Evolutionary conservation across 495 filamentous ascomycete species (phyloP), one percentile per base, ranked within the genome.

Genomic region (Jackrogersella minutella): DNA sequence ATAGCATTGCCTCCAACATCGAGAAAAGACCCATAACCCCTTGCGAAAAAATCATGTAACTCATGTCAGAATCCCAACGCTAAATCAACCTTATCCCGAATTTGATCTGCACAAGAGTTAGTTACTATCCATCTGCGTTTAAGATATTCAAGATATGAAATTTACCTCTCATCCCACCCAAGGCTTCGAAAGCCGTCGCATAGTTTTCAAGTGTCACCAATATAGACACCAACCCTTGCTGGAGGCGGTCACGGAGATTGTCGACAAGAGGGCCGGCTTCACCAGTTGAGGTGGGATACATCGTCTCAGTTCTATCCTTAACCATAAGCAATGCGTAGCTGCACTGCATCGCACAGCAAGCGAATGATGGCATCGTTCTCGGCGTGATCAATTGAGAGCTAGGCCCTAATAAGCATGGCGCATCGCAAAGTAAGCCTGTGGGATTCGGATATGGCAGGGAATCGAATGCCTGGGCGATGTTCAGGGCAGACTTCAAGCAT

Each of bases 301-400:
- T 74, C 11, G 80, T 78, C 28, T 81, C 82, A 13, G 81, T 84
- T 49, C 79, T 79, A 13, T 83, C 77, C 17, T 81, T 80, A 2
- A 82, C 78, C 85, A 88, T 88, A 19, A 87, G 77, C 72, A 88
- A 77, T 6, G 85, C 84, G 61, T 88, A 88, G 60, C 82, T 85
- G 41, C 82, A 82, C 66, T 88, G 86, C 85, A 88, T 87, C 7
- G 86, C 78, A 65, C 86, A 88, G 62, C 84, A 87, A 14, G 86
- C 84, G 58, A 87, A 87, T 0, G 83, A 80, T 0, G 86, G 86
- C 82, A 88, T 87, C 14, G 83, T 86, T 26, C 85, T 80, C 2
- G 85, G 84, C 0, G 71, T 72, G 28, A 75, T 69, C 26, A 75
- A 47, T 4, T 56, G 58, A 13, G 73, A 70, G 13, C 36, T 65